A percentile compares a stretch with the other conserved stretches of the same genome.
Evolutionary conservation across 352 stramenopile species (phyloP).

Genomic region (Phytophthora lateralis): DNA sequence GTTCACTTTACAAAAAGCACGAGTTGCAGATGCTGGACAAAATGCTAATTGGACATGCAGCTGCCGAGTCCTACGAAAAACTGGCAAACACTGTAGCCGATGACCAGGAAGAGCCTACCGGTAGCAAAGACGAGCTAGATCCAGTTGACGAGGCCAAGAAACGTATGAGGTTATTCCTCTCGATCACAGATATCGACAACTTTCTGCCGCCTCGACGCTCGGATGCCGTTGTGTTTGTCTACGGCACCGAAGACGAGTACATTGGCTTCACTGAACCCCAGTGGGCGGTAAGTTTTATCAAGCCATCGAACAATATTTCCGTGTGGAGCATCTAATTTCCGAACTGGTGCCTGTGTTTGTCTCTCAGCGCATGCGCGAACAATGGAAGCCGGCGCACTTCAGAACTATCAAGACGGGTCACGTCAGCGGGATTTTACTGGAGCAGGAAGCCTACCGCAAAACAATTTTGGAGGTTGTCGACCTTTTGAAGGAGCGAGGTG

Average conservation of each 20-base stretch:
- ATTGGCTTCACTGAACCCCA: conserved; percentile 65
- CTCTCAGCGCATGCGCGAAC: conserved; percentile 51
- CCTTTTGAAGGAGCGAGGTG: conserved; percentile 31
- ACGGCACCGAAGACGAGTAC: conserved; percentile 82
- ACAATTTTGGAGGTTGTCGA: conserved; percentile 73
- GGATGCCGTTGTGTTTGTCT: conserved; percentile 78
- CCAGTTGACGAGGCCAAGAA: conserved; percentile 76
- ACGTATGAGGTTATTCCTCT: conserved; percentile 76
- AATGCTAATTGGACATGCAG: conserved; percentile 54
- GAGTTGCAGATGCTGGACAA: conserved; percentile 72
- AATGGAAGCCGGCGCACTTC: conserved; percentile 65
- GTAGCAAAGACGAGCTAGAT: conserved; percentile 31
- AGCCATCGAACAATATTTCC: not conserved
- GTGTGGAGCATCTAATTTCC: not conserved
- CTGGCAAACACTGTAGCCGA: conserved; percentile 1
- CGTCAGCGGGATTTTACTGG: conserved; percentile 80
- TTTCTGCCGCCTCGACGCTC: conserved; percentile 64
- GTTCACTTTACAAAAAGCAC: conserved; percentile 70
- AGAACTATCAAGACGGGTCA: conserved; percentile 73
- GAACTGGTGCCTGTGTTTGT: not conserved
- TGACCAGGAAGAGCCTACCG: not conserved
- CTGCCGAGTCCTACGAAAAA: conserved; percentile 34
- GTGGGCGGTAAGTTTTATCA: conserved; percentile 47
- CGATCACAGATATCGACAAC: conserved; percentile 86
- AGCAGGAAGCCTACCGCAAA: conserved; percentile 67